Base-by-base conservation (phyloP, 2,329 filamentous ascomycete genomes). In the Plectosphaerella sp. region DNA sequence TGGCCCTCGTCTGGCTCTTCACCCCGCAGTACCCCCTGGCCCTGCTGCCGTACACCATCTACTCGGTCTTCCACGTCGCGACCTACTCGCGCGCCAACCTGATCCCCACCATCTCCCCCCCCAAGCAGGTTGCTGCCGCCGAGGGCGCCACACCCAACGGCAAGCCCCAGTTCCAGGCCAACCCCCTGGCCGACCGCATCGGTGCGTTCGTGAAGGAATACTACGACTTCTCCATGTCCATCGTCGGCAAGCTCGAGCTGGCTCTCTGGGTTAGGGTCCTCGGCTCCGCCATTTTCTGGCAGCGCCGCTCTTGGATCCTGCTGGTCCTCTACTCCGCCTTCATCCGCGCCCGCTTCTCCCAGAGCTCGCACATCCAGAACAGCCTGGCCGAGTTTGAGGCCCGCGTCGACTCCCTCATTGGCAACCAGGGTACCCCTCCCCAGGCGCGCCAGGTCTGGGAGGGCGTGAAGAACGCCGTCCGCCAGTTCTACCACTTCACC, bases 61-160 rank as follows among this genome's bases (percentile, higher is more conserved):
- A 97, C 83, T 97, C 93, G 54, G 74, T 97, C 72, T 99, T 99
- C 86, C 94, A 99, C 75, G 91, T 97, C 61, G 90, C 92, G 56
- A 97, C 94, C 59, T 99, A 99, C 76, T 89, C 89, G 59, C 91
- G 94, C 70, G 88, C 89, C 69, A 96, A 96, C 76, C 75, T 99
- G 59, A 88, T 99, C 63, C 94, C 94, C 55, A 91, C 89, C 58
- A 67, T 99, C 63, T 80, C 88, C 64, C 89, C 91, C 15, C 80
- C 85, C 54, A 76, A 79, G 59, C 68, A 75, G 58, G 64, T 76
- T 36, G 72, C 80, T 36, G 67, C 82, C 14, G 71, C 81, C 39
- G 77, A 80, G 42, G 76, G 78, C 49, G 73, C 79, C 50, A 79
- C 83, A 53, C 72, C 78, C 16, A 76, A 72, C 57, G 76, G 79